Conservation (phyloP, 139 green algal genomes). For the Axilococcus clingmanii region DNA sequence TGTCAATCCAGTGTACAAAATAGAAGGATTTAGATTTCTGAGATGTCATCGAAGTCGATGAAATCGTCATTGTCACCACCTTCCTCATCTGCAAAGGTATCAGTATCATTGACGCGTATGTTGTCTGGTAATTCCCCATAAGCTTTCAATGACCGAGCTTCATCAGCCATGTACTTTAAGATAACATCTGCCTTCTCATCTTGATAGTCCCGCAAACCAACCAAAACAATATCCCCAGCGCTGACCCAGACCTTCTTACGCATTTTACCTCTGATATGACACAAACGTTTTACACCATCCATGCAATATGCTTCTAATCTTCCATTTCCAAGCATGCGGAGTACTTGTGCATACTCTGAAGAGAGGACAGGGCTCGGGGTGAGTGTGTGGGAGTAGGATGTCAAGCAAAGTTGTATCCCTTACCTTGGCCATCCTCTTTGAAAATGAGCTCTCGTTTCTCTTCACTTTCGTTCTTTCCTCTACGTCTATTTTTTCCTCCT, state of each 20-base stretch:
- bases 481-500: conserved; percentile 54
- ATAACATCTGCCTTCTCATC: conserved; percentile 99
- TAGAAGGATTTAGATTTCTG: conserved; percentile 26
- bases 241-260: conserved; percentile 97
- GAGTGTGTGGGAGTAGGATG: background rate
- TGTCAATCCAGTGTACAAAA: background rate
- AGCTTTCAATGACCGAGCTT: conserved; percentile 87
- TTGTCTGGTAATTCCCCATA: conserved; percentile 97
- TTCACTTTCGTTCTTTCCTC: conserved; percentile 84
- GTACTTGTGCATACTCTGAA: conserved; percentile 85
- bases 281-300: conserved; percentile 93
- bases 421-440: conserved; percentile 95
- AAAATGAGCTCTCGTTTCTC: conserved; percentile 99
- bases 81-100: conserved; percentile 55
- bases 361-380: background rate
- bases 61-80: conserved; percentile 55
- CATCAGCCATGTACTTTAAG: conserved; percentile 96
- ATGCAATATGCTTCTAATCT: conserved; percentile 97
- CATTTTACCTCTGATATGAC: conserved; percentile 99
- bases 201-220: conserved; percentile 98
- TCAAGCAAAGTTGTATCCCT: background rate
- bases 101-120: conserved; percentile 64
- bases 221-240: conserved; percentile 90
- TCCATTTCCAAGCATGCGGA: conserved; percentile 98
- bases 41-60: conserved; percentile 78